These are phyloP conservation scores for Hypoxylon sp. DNA, from an alignment of 2,329 filamentous ascomycete species.

Conservation along the genomic window DNA sequence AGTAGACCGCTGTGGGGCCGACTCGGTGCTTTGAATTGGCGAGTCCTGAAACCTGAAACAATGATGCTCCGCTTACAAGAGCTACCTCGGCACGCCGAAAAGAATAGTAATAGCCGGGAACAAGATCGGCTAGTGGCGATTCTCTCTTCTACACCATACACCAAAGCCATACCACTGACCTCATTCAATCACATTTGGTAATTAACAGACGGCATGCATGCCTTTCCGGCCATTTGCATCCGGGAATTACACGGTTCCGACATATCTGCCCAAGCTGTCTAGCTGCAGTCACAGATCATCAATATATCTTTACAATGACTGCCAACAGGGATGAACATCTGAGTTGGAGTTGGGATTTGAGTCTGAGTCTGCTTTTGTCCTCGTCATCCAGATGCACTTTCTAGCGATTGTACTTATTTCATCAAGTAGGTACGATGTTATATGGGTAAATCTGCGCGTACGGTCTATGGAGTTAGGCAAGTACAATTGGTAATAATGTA, in stretches of 20 bases:
- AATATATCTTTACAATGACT: background rate
- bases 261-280: no score
- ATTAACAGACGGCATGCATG: background rate
- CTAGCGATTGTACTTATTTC: background rate
- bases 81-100: slow-evolving; percentile 24
- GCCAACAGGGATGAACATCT: background rate
- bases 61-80: slow-evolving; percentile 18
- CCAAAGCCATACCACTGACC: background rate
- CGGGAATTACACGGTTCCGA: background rate
- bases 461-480: no score
- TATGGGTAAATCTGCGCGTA: no score
- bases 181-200: background rate
- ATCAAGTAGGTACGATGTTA: no score
- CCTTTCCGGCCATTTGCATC: background rate
- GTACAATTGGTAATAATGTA: no score
- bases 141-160: background rate
- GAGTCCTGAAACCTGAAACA: slow-evolving; percentile 12
- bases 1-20: slow-evolving; percentile 27
- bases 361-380: background rate
- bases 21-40: slow-evolving; percentile 8
- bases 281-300: background rate
- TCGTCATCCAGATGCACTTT: background rate
- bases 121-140: slow-evolving; percentile 18
- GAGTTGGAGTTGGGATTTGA: background rate
- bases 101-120: slow-evolving; percentile 14